Percentiles rank a stretch among this genome's conserved stretches.
Evolutionary conservation across 176 grass and related monocot species (phyloP).

Genomic region (Areca catechu): DNA sequence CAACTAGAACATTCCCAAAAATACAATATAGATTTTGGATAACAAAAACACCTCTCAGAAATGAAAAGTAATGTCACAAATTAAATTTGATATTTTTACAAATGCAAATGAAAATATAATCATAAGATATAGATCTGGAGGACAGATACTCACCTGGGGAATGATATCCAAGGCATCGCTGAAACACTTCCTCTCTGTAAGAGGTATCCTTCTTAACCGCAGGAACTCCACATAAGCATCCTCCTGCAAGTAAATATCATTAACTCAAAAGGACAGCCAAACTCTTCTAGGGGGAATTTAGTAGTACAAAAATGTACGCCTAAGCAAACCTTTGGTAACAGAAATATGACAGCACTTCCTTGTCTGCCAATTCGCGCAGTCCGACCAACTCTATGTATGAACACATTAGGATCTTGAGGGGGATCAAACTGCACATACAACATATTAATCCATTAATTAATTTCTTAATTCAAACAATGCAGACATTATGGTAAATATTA

Average conservation of each 20-base stretch:
- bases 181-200: constrained; percentile 53
- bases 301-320: neutral
- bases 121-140: constrained; percentile 2
- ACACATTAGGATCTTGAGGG: constrained; percentile 97
- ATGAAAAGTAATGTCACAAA: too few relatives aligned
- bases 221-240: constrained; percentile 91
- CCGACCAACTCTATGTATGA: constrained; percentile 83
- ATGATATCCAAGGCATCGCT: constrained; percentile 44
- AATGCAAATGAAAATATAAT: too few relatives aligned
- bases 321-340: constrained; percentile 61
- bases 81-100: too few relatives aligned
- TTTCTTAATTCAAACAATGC: neutral
- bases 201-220: constrained; percentile 62
- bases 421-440: constrained; percentile 62
- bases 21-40: too few relatives aligned
- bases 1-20: too few relatives aligned
- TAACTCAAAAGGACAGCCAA: neutral
- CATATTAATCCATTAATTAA: neutral
- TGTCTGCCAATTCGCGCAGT: constrained; percentile 82
- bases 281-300: neutral
- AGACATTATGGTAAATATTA: neutral
- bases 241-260: constrained; percentile 36
- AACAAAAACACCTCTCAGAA: too few relatives aligned
- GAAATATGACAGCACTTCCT: constrained; percentile 89
- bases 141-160: constrained; percentile 39